These are phyloP conservation scores for Cercospora sesami DNA, from an alignment of 2,329 filamentous ascomycete genomes.

Conservation along the genomic window DNA sequence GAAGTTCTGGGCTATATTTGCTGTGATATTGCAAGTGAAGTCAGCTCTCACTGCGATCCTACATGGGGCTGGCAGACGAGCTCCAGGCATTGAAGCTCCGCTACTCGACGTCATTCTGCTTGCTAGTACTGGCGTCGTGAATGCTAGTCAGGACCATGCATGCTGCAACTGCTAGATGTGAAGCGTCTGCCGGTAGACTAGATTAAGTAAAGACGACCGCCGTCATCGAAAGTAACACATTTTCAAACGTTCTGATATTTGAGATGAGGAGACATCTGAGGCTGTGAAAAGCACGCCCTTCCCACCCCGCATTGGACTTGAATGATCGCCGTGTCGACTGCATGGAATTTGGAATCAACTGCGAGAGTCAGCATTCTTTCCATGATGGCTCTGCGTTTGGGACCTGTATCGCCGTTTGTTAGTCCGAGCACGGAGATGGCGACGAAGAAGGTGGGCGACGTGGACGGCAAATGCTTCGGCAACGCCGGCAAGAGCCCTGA, in stretches of 20 bases:
- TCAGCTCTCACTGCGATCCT: background rate
- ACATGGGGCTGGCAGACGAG: background rate
- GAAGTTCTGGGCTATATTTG: background rate
- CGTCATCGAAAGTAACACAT: background rate
- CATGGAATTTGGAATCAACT: background rate
- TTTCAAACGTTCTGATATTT: background rate
- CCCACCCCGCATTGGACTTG: background rate
- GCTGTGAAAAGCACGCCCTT: background rate
- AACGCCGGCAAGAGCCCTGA: constrained; percentile 5
- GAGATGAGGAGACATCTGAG: background rate
- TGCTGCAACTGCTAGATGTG: background rate
- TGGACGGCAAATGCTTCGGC: constrained; percentile 9
- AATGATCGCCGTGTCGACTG: background rate
- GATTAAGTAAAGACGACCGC: background rate
- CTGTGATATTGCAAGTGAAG: background rate
- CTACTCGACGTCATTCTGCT: background rate
- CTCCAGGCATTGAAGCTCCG: background rate
- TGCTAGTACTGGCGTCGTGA: background rate
- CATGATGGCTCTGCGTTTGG: background rate
- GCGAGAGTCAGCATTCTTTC: background rate
- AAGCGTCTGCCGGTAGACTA: background rate
- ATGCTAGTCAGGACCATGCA: constrained; percentile 1
- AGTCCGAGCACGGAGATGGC: constrained; percentile 4
- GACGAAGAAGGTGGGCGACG: background rate
- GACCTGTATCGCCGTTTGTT: background rate